Conservation (phyloP, 768 basidiomycete species). For the Calocybe gangraenosa region DNA sequence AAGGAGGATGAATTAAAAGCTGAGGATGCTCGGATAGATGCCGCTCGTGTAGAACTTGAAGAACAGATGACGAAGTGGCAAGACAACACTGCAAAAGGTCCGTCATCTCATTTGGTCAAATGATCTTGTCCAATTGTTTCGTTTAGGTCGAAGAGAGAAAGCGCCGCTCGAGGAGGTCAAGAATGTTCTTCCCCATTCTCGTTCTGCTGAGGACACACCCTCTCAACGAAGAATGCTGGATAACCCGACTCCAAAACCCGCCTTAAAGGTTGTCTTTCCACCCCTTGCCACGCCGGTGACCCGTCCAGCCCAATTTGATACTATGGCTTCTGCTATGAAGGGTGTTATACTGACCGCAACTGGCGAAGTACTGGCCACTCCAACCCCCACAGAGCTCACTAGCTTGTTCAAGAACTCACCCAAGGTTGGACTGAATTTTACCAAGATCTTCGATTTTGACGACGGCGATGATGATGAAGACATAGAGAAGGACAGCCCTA, state of each 20-base stretch:
- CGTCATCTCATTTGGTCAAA: background rate
- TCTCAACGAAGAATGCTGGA: slow-evolving; percentile 20
- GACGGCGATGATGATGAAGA: slow-evolving; percentile 27
- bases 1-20: slow-evolving; percentile 50
- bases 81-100: slow-evolving; percentile 24
- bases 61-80: slow-evolving; percentile 42
- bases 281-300: slow-evolving; percentile 52
- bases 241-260: slow-evolving; percentile 22
- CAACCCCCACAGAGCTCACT: slow-evolving; percentile 60
- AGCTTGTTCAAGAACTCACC: slow-evolving; percentile 69
- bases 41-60: slow-evolving; percentile 46
- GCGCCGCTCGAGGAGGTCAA: slow-evolving; percentile 74
- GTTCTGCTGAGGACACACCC: slow-evolving; percentile 22
- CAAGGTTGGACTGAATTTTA: slow-evolving; percentile 68
- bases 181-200: slow-evolving; percentile 54
- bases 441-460: slow-evolving; percentile 74
- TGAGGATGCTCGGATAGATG: slow-evolving; percentile 48
- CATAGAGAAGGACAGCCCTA: slow-evolving; percentile 14
- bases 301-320: slow-evolving; percentile 30
- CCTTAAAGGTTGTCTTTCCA: slow-evolving; percentile 16
- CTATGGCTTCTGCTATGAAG: slow-evolving; percentile 58
- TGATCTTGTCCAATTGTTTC: background rate
- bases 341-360: slow-evolving; percentile 79
- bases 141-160: slow-evolving; percentile 42
- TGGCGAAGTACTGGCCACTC: slow-evolving; percentile 70